A percentile compares a stretch with the other conserved stretches of the same genome.
phyloP scores from a whole-genome alignment of 306 rosid genomes.

The Cucurbita moschata region DNA sequence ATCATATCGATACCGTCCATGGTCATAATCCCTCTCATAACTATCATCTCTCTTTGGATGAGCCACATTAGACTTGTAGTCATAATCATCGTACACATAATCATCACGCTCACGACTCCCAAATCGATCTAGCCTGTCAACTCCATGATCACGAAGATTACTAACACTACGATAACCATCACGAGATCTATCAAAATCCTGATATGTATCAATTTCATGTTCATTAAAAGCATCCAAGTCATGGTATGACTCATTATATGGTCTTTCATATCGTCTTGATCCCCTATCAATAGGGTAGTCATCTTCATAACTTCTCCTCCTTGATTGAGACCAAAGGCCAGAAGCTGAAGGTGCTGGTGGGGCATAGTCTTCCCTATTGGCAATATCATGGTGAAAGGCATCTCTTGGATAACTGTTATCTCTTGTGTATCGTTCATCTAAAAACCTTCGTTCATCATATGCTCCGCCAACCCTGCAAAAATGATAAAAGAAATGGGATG shows the following conservation, averaged over 20 bases:
- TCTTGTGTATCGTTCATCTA: slow-evolving; percentile 76
- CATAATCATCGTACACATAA: slow-evolving; percentile 68
- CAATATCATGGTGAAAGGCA: slow-evolving; percentile 46
- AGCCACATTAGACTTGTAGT: slow-evolving; percentile 43
- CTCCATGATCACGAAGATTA: slow-evolving; percentile 48
- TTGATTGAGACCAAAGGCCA: slow-evolving; percentile 71
- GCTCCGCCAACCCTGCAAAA: slow-evolving; percentile 70
- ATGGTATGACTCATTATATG: slow-evolving; percentile 40
- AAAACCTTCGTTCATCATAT: slow-evolving; percentile 66
- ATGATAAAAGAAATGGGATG: slow-evolving; percentile 30
- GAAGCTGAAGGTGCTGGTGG: slow-evolving; percentile 49
- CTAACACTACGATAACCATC: slow-evolving; percentile 58
- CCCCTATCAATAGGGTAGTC: slow-evolving; percentile 64
- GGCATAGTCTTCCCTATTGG: slow-evolving; percentile 69
- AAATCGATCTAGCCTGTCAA: slow-evolving; percentile 48
- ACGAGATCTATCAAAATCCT: slow-evolving; percentile 53
- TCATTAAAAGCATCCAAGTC: slow-evolving; percentile 55
- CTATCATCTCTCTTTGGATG: slow-evolving; percentile 74
- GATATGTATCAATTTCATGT: slow-evolving; percentile 42
- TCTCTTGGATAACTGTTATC: slow-evolving; percentile 57
- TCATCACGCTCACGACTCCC: slow-evolving; percentile 61
- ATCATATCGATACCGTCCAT: slow-evolving; percentile 65
- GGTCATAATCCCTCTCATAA: slow-evolving; percentile 65
- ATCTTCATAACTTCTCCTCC: slow-evolving; percentile 71
- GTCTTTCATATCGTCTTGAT: slow-evolving; percentile 60